Base-by-base conservation (phyloP, 495 filamentous ascomycete species). In the Neurospora africana region DNA sequence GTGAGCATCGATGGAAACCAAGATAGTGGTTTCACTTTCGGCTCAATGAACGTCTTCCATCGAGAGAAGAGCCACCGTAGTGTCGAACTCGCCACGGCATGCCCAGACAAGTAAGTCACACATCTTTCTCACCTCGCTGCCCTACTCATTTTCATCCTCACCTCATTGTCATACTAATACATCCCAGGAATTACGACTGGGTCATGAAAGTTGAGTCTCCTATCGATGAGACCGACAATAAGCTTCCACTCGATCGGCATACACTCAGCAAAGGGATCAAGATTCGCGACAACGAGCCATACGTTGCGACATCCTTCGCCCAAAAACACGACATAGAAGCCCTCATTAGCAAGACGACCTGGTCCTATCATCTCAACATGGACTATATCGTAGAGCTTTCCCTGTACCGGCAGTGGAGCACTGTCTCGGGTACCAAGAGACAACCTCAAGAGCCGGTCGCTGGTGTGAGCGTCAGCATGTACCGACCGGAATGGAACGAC, bases 71-170 rank as follows among this genome's bases (percentile, higher is more conserved):
- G 44, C 9, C 19, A 70, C 21, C 71, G 72, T 21, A 40, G 65
- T 1, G 72, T 84, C 4, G 77, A 82, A 19, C 69, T 83, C 44
- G 69, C 77, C 13, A 81, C 71, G 41, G 71, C 82, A 35, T 81
- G 83, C 58, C 76, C 83, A 19, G 83, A 83, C 70, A 82, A 77
- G 83, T 84, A 78, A 76, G 79, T 37, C 19, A 4, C 10, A 3
- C n/a, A 43, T 68, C 19, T 13, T 10, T 0, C 4, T 36, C 43
- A 43, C 19, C 19, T 47, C 43, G n/a, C 9, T 5, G 43, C 19
- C 21, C 21, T 10, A 23, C 23, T n/a, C 44, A 36, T 8, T 53
- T n/a, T 37, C 41, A 37, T 30, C 21, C 21, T 35, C 4, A 27
- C 17, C 13, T 15, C 5, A 3, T 27, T 17, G 27, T n/a, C 15